Evolutionary conservation across 345 rosid genomes (phyloP), one percentile per base, ranked within the genome.

Genomic region (Conringia planisiliqua): DNA sequence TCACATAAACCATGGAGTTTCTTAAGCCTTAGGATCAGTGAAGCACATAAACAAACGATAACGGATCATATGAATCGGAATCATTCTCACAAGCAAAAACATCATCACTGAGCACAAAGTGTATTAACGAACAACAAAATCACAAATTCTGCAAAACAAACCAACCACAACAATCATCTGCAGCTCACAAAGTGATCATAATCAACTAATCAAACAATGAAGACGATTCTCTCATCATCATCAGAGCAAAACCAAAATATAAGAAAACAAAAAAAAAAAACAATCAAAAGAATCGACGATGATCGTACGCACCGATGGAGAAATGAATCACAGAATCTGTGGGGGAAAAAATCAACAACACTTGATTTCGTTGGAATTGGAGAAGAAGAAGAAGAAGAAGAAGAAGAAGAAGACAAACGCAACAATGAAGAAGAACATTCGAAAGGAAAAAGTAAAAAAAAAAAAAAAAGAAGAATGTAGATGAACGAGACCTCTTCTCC

Each of bases 401-500:
- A n/a, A n/a, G n/a, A n/a, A n/a, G n/a, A n/a, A n/a, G 26, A 70
- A 39, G 44, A 26, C 24, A 38, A 36, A 6, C 52, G 62, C 7
- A 69, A 33, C 8, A 30, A 51, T n/a, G 57, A 44, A 40, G 68
- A 66, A 66, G 24, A 75, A 0, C 32, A 44, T 66, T n/a, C 38
- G 22, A 27, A 40, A 43, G 12, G 32, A 33, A 43, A 54, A 73
- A 0, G 20, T 30, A 30, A 6, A 30, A 6, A 30, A 30, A 30
- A 30, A 5, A 6, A 6, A 48, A 33, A 30, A 35, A 26, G 51
- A 50, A 43, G 69, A 30, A 81, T 51, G 11, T 43, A 47, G 64
- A 76, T 2, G 64, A 54, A 63, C 10, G 77, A 65, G 77, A 75
- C 77, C 62, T 71, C 66, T 16, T 56, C 57, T 16, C 42, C 20